Conservation (phyloP, 441 rosid genomes). For the Cnidoscolus chayamansa region DNA sequence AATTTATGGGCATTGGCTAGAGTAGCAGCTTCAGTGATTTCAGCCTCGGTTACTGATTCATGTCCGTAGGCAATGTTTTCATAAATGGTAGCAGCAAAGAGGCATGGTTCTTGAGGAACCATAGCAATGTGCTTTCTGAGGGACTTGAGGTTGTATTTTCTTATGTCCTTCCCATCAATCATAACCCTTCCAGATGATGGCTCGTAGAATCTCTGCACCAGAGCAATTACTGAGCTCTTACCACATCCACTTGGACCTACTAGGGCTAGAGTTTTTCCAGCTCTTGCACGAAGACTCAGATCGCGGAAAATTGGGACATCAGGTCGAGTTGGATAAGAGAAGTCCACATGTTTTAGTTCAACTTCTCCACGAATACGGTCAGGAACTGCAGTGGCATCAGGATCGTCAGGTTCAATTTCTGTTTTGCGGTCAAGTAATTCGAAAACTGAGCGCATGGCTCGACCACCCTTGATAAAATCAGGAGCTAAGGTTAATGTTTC, state of each 20-base stretch:
- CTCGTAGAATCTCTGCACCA: constrained; percentile 81
- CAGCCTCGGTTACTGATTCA: constrained; percentile 82
- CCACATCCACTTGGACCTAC: constrained; percentile 99
- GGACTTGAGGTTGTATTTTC: constrained; percentile 91
- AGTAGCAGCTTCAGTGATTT: constrained; percentile 90
- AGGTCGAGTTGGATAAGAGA: constrained; percentile 94
- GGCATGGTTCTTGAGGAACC: constrained; percentile 97
- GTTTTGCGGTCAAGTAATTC: constrained; percentile 96
- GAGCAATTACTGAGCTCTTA: constrained; percentile 88
- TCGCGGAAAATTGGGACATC: constrained; percentile 84
- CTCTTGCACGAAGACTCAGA: constrained; percentile 78
- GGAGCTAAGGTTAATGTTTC: constrained; percentile 97
- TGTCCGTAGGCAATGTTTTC: constrained; percentile 96
- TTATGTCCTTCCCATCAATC: constrained; percentile 89
- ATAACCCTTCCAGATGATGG: constrained; percentile 85
- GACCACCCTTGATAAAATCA: constrained; percentile 97
- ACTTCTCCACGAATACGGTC: constrained; percentile 89
- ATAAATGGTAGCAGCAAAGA: constrained; percentile 74
- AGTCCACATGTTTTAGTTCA: constrained; percentile 93
- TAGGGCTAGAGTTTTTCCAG: constrained; percentile 93
- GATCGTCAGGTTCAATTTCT: constrained; percentile 93
- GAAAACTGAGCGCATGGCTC: constrained; percentile 92
- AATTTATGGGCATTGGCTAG: constrained; percentile 93
- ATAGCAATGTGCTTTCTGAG: constrained; percentile 85
- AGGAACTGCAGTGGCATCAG: constrained; percentile 76